Conservation (phyloP, 129 eudicot genomes). For the Gnaphalium uliginosum region DNA sequence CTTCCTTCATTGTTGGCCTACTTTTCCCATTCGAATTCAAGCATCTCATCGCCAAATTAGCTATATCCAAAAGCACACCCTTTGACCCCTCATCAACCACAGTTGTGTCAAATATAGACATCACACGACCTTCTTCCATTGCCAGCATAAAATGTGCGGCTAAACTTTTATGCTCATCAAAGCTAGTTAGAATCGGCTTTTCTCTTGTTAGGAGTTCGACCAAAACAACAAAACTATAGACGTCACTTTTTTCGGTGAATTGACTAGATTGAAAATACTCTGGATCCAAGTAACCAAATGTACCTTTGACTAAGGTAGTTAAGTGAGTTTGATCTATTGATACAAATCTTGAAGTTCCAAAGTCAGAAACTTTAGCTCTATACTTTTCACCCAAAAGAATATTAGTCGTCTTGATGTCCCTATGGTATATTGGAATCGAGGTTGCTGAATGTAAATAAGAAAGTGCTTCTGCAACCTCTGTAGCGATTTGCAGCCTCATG, state of each 20-base stretch:
- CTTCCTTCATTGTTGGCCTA: constrained; percentile 11
- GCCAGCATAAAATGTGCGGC: constrained; percentile 16
- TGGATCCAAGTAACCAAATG: constrained; percentile 21
- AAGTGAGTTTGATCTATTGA: constrained; percentile 27
- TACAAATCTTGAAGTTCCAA: constrained; percentile 29
- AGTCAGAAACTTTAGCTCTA: constrained; percentile 28
- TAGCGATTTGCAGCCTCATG: neutral
- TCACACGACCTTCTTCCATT: constrained; percentile 27
- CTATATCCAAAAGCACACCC: constrained; percentile 1
- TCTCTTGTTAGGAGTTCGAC: constrained; percentile 30
- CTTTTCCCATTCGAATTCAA: constrained; percentile 18
- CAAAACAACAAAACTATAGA: constrained; percentile 29
- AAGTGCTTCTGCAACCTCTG: constrained; percentile 6
- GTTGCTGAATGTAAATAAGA: constrained; percentile 29
- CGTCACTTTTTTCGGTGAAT: neutral
- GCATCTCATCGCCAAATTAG: constrained; percentile 26
- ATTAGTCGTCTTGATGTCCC: constrained; percentile 33
- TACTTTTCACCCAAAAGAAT: constrained; percentile 29
- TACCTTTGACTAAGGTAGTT: constrained; percentile 24
- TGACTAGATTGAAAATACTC: constrained; percentile 33
- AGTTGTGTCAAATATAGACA: constrained; percentile 18
- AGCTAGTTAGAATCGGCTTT: constrained; percentile 11
- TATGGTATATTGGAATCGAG: constrained; percentile 28
- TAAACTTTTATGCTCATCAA: constrained; percentile 23
- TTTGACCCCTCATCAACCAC: constrained; percentile 6